These are phyloP conservation scores for Malbranchea zuffiana DNA, from an alignment of 2,329 filamentous ascomycete species.

Conservation along the genomic window DNA sequence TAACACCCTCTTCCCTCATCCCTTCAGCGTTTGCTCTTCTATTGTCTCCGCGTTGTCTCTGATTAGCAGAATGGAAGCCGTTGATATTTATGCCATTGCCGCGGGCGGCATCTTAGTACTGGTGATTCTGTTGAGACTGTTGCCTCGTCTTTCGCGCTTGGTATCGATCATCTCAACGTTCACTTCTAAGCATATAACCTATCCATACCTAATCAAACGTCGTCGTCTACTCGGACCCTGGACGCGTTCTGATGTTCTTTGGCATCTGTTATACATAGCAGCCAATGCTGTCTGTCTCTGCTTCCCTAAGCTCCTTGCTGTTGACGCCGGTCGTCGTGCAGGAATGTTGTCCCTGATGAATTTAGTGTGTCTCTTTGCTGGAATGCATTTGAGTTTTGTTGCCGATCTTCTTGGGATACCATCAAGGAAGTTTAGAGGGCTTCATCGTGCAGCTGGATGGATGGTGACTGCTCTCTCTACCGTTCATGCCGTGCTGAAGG, in stretches of 20 bases:
- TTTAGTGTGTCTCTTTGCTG: slow-evolving; percentile 16
- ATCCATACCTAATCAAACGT: slow-evolving; percentile 16
- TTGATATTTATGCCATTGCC: slow-evolving; percentile 18
- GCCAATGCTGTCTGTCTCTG: slow-evolving; percentile 16
- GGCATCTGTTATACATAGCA: slow-evolving; percentile 14
- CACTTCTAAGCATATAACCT: slow-evolving; percentile 17
- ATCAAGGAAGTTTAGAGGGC: slow-evolving; percentile 12
- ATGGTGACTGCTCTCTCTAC: slow-evolving; percentile 15
- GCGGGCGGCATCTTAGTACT: slow-evolving; percentile 17
- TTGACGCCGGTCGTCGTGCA: slow-evolving; percentile 12
- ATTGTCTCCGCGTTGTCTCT: too few species aligned
- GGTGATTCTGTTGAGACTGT: slow-evolving; percentile 14
- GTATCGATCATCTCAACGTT: slow-evolving; percentile 6
- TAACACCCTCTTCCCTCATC: too few species aligned
- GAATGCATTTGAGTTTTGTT: slow-evolving; percentile 14
- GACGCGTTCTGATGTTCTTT: slow-evolving; percentile 13
- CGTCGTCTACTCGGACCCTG: slow-evolving; percentile 14
- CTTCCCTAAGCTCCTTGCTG: slow-evolving; percentile 12
- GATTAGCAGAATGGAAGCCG: too few species aligned
- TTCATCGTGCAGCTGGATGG: slow-evolving; percentile 18
- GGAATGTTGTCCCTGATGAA: slow-evolving; percentile 19
- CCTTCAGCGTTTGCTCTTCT: too few species aligned
- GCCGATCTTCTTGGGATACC: too few species aligned
- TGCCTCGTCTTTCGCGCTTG: slow-evolving; percentile 8
- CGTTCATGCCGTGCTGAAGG: slow-evolving; percentile 14